phyloP scores from a whole-genome alignment of 1,139 yeast species.

The Sugiyamaella xylanicola region DNA sequence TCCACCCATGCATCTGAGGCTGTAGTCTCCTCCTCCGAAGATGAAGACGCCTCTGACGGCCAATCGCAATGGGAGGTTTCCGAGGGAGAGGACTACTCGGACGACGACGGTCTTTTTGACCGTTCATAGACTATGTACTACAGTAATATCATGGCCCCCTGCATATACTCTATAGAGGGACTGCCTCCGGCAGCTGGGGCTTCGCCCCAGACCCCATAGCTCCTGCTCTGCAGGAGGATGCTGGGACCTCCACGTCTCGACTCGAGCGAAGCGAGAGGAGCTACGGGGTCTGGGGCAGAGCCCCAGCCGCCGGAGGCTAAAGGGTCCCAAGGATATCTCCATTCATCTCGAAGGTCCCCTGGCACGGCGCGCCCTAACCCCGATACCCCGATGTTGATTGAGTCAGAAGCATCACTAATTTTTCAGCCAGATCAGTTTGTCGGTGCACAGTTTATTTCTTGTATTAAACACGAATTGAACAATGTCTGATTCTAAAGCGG shows the following conservation, averaged over 20 bases:
- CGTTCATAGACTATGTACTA: conserved; percentile 38
- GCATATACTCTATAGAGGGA: not conserved
- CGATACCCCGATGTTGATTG: conserved; percentile 8
- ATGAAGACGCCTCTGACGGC: conserved; percentile 26
- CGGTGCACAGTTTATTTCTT: not conserved
- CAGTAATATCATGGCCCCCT: too few species aligned
- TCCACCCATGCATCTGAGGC: conserved; percentile 25
- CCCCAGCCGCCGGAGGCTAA: not conserved
- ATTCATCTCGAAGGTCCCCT: too few species aligned
- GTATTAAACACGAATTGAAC: not conserved
- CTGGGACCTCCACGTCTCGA: not conserved
- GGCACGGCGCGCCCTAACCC: too few species aligned
- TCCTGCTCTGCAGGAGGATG: not conserved
- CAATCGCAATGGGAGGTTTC: conserved; percentile 28
- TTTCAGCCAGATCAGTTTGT: conserved; percentile 11
- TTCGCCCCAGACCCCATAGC: not conserved
- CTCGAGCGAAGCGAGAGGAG: not conserved
- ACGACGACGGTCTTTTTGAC: conserved; percentile 50
- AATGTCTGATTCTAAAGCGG: conserved; percentile 10
- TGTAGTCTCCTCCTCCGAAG: conserved; percentile 34
- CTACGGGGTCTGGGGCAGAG: not conserved
- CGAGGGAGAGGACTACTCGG: conserved; percentile 37
- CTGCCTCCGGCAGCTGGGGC: not conserved
- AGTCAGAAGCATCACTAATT: conserved; percentile 12
- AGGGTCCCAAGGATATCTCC: too few species aligned